phyloP scores from a whole-genome alignment of 192 early-diverging fungal genomes.

The Podila verticillata region DNA sequence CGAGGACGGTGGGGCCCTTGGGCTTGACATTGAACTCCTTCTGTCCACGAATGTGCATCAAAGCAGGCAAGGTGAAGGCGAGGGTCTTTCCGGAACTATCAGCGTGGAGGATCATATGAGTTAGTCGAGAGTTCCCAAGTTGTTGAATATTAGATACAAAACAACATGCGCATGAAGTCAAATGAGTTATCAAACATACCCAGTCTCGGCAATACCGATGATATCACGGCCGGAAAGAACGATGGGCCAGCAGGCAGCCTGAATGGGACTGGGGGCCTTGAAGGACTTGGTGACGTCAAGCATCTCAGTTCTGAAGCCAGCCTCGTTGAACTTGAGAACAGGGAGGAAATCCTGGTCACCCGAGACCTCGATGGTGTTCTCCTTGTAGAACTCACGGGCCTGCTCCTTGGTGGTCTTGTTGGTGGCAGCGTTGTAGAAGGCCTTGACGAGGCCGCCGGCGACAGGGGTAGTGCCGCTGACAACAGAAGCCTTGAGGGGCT shows the following conservation, averaged over 20 bases:
- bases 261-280: slow-evolving; percentile 90
- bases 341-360: slow-evolving; percentile 68
- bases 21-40: slow-evolving; percentile 69
- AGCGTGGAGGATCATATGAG: background rate
- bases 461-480: slow-evolving; percentile 36
- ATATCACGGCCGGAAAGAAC: slow-evolving; percentile 84
- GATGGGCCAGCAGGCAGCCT: slow-evolving; percentile 93
- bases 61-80: slow-evolving; percentile 91
- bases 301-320: slow-evolving; percentile 75
- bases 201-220: slow-evolving; percentile 97
- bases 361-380: slow-evolving; percentile 57
- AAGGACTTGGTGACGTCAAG: slow-evolving; percentile 73
- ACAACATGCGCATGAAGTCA: background rate
- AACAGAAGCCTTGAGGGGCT: slow-evolving; percentile 35
- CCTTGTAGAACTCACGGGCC: slow-evolving; percentile 56
- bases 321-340: slow-evolving; percentile 79
- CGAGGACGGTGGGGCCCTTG: slow-evolving; percentile 79
- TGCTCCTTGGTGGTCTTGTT: slow-evolving; percentile 52
- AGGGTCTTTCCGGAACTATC: slow-evolving; percentile 88
- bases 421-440: slow-evolving; percentile 37
- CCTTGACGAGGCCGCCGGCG: slow-evolving; percentile 59
- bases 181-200: slow-evolving; percentile 49
- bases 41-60: slow-evolving; percentile 81
- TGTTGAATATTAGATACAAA: slow-evolving; percentile 3
- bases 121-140: background rate